Evolutionary conservation across 2,329 filamentous ascomycete genomes (phyloP).

Genomic region (Claviceps sp.): DNA sequence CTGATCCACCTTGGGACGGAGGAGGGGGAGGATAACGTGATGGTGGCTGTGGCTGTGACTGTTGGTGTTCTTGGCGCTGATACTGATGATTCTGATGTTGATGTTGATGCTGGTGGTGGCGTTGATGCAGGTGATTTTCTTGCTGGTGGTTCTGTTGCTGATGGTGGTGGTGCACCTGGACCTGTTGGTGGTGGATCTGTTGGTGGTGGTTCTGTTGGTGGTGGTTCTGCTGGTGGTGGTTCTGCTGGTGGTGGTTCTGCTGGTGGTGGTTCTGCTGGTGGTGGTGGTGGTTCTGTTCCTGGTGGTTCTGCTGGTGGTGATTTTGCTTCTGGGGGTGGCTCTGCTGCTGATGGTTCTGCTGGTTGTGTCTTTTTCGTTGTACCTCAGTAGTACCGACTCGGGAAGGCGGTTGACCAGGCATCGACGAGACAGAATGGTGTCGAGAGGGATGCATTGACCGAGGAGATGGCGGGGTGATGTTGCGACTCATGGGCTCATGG

Average conservation of each 20-base stretch:
- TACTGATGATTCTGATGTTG: not conserved
- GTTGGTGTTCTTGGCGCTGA: not conserved
- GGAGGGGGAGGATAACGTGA: constrained; percentile 17
- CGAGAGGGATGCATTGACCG: constrained; percentile 25
- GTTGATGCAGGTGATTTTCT: not conserved
- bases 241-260: constrained; percentile 16
- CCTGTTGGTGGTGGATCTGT: constrained; percentile 12
- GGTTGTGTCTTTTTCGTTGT: not conserved
- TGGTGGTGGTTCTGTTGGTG: not conserved
- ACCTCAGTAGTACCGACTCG: constrained; percentile 10
- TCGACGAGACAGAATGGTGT: constrained; percentile 18
- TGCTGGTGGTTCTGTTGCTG: no score
- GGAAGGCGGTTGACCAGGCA: constrained; percentile 22
- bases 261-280: constrained; percentile 9
- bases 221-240: not conserved
- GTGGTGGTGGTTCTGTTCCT: not conserved
- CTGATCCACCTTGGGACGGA: constrained; percentile 14
- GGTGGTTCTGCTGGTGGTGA: constrained; percentile 11
- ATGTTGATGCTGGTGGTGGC: not conserved
- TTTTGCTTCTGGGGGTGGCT: constrained; percentile 10
- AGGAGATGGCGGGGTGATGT: constrained; percentile 28
- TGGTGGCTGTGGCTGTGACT: constrained; percentile 13
- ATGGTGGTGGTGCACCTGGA: constrained; percentile 13
- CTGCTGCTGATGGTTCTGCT: not conserved
- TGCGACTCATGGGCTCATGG: constrained; percentile 31